Evolutionary conservation across 768 basidiomycete genomes (phyloP).

Genomic region (Mycena latifolia): DNA sequence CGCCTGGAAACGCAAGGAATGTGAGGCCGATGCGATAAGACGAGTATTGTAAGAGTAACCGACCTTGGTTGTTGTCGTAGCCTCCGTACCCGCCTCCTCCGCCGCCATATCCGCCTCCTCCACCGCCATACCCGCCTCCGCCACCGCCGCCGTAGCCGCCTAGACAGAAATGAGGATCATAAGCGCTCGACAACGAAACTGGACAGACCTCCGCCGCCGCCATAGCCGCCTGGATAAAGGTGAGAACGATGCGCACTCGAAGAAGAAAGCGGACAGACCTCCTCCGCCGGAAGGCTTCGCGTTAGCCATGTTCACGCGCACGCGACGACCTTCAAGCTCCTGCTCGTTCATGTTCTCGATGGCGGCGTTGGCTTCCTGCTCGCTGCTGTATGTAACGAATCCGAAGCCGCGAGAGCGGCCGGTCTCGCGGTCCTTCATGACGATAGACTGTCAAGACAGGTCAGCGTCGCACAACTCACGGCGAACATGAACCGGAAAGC

Average conservation of each 20-base stretch:
- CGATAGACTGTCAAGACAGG: conserved; percentile 77
- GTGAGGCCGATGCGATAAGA: background rate
- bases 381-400: conserved; percentile 83
- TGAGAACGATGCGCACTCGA: conserved; percentile 19
- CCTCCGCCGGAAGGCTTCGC: conserved; percentile 55
- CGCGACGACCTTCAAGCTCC: conserved; percentile 91
- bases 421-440: conserved; percentile 94
- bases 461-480: background rate
- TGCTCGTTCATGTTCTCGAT: conserved; percentile 85
- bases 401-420: conserved; percentile 97
- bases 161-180: background rate
- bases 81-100: conserved; percentile 44
- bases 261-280: conserved; percentile 47
- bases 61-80: conserved; percentile 20
- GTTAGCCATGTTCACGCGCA: conserved; percentile 49
- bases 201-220: conserved; percentile 1
- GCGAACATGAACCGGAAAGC: conserved; percentile 56
- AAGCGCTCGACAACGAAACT: too few species aligned
- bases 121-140: conserved; percentile 36
- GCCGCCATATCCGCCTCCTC: conserved; percentile 20
- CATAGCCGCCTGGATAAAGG: conserved; percentile 35
- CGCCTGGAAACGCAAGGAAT: background rate
- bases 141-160: conserved; percentile 38
- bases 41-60: background rate
- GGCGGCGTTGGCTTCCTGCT: conserved; percentile 80